phyloP scores from a whole-genome alignment of 2,329 filamentous ascomycete genomes.

The Didymella exigua region DNA sequence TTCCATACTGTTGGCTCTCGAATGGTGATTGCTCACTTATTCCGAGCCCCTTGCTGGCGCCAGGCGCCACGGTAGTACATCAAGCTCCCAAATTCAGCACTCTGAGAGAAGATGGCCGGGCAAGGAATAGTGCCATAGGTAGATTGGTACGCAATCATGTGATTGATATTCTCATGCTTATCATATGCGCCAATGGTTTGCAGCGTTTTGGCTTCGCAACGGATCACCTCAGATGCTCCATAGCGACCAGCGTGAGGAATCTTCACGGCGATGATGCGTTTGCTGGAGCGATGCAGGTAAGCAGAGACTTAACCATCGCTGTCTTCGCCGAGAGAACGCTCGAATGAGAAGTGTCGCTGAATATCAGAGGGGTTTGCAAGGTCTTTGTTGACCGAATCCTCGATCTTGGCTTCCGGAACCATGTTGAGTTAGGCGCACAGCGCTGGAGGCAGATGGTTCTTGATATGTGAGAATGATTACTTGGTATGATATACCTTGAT shows the following conservation, averaged over 20 bases:
- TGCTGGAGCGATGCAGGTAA: neutral
- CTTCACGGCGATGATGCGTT: neutral
- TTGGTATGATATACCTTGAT: neutral
- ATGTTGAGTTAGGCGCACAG: neutral
- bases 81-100: neutral
- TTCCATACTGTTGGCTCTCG: slow-evolving; percentile 37
- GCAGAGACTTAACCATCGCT: neutral
- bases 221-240: neutral
- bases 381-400: neutral
- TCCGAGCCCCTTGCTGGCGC: neutral
- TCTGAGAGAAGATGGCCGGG: neutral
- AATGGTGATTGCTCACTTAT: neutral
- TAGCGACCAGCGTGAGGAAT: neutral
- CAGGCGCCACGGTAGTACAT: slow-evolving; percentile 10
- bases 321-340: neutral
- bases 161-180: neutral
- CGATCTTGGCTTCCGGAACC: neutral
- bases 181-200: neutral
- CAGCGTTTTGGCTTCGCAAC: neutral
- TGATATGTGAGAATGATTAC: neutral
- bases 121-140: neutral
- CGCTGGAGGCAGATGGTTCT: neutral
- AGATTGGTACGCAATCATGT: neutral
- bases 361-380: neutral
- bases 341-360: neutral